Percentiles rank a stretch among this genome's conserved stretches.
phyloP scores from a whole-genome alignment of 768 basidiomycete genomes.

The Mycena sanguinolenta region DNA sequence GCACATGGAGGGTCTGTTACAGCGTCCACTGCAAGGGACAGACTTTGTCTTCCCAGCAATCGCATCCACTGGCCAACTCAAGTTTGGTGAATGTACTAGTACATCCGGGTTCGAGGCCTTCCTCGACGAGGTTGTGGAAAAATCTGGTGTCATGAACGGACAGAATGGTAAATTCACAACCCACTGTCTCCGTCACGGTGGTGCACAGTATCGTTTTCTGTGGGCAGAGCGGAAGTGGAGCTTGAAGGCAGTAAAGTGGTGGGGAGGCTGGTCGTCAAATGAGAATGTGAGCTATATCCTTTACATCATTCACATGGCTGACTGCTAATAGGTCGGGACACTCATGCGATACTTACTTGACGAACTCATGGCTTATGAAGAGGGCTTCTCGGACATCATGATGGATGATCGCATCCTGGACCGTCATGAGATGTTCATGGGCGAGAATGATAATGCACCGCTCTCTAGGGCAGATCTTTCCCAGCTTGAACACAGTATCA shows the following conservation, averaged over 20 bases:
- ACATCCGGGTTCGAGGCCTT: constrained; percentile 41
- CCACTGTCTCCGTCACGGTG: constrained; percentile 45
- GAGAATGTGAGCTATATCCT: constrained; percentile 27
- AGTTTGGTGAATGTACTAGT: constrained; percentile 40
- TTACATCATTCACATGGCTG: too few species aligned
- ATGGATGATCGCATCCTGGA: constrained; percentile 37
- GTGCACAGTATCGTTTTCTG: constrained; percentile 46
- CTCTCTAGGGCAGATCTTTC: constrained; percentile 26
- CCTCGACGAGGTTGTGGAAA: constrained; percentile 38
- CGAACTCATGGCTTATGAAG: constrained; percentile 46
- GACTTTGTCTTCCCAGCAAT: constrained; percentile 43
- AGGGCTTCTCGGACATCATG: constrained; percentile 43
- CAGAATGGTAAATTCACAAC: constrained; percentile 41
- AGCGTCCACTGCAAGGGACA: constrained; percentile 24
- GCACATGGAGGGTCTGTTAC: constrained; percentile 23
- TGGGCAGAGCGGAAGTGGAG: constrained; percentile 45
- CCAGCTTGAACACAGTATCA: not conserved
- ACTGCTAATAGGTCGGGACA: constrained; percentile 30
- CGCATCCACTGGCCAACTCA: constrained; percentile 39
- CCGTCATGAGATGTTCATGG: constrained; percentile 42
- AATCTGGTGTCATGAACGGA: constrained; percentile 32
- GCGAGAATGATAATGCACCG: constrained; percentile 20
- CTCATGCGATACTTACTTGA: constrained; percentile 46
- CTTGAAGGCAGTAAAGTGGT: constrained; percentile 44
- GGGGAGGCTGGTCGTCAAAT: constrained; percentile 45